Evolutionary conservation across 805 yeast genomes (phyloP), one percentile per base, ranked within the genome.

Genomic region (Kluyveromyces aestuarii): DNA sequence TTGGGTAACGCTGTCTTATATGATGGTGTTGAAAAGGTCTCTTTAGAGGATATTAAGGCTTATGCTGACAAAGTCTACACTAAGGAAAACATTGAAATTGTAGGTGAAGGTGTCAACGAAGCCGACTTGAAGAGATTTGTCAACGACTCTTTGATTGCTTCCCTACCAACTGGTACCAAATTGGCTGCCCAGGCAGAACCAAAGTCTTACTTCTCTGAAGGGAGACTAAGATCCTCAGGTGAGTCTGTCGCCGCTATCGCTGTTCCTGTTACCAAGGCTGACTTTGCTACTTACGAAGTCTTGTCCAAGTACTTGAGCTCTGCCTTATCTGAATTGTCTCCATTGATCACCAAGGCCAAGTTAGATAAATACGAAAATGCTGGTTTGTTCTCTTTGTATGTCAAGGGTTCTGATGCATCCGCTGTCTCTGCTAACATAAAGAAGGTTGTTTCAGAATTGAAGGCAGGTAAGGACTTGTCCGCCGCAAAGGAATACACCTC

Each of bases 1-100:
- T 80, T 87, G 61, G 97, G 96, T 62, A 80, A 83, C 70, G 84
- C 96, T 55, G 75, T 87, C 61, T 76, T 76, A 67, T 87, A 78
- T 66, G 84, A 85, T 67, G 85, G 87, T 52, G 75, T 77, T 55
- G 68, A 75, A 55, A 71, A 73, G 58, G 72, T 80, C 57, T 53
- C 82, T 36, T 60, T 79, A 48, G 88, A 82, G 48, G 88, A 84
- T 52, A 74, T 93, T 62, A 74, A 77, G 59, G 67, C 67, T 41
- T 87, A 73, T 65, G 90, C 95, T 54, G 68, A 77, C 55, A 70
- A 77, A 60, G 84, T 76, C 48, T 88, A 81, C 77, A 77, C 80
- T 55, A 72, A 80, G 61, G 77, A 81, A 55, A 86, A 86, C 73
- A 73, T 90, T 55, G 79, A 80, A 58, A 71, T 93, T 54, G 69